Evolutionary conservation across 805 yeast species (phyloP).

Genomic region (Myxozyma sirexii): DNA sequence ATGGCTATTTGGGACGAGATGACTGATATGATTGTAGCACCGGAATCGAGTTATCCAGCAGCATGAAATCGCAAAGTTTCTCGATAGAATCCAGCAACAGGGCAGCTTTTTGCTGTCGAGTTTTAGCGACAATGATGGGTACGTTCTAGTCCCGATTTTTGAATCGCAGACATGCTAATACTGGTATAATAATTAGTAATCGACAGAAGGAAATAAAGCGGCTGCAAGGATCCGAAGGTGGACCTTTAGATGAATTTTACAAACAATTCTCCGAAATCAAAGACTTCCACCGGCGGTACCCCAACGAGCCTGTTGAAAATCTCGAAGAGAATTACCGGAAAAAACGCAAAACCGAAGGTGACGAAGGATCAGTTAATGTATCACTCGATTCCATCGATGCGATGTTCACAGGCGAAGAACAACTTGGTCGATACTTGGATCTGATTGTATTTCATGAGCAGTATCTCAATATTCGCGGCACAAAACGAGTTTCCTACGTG

Average conservation of each 20-base stretch:
- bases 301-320: slow-evolving; percentile 42
- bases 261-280: slow-evolving; percentile 42
- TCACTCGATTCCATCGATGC: slow-evolving; percentile 48
- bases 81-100: slow-evolving; percentile 50
- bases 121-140: slow-evolving; percentile 17
- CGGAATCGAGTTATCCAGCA: slow-evolving; percentile 41
- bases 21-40: slow-evolving; percentile 47
- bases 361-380: slow-evolving; percentile 35
- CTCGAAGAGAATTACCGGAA: slow-evolving; percentile 36
- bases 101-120: slow-evolving; percentile 36
- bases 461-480: slow-evolving; percentile 54
- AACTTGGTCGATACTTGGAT: slow-evolving; percentile 66
- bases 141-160: background rate
- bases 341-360: slow-evolving; percentile 35
- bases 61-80: slow-evolving; percentile 63
- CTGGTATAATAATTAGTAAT: slow-evolving; percentile 6
- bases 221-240: slow-evolving; percentile 37
- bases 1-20: slow-evolving; percentile 30
- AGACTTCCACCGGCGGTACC: slow-evolving; percentile 41
- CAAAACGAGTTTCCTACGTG: slow-evolving; percentile 47
- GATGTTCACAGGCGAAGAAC: slow-evolving; percentile 62
- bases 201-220: slow-evolving; percentile 32
- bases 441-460: slow-evolving; percentile 53
- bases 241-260: slow-evolving; percentile 47
- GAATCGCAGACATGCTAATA: no score